Evolutionary conservation across 148 eudicot genomes (phyloP).

Genomic region (Silene latifolia): DNA sequence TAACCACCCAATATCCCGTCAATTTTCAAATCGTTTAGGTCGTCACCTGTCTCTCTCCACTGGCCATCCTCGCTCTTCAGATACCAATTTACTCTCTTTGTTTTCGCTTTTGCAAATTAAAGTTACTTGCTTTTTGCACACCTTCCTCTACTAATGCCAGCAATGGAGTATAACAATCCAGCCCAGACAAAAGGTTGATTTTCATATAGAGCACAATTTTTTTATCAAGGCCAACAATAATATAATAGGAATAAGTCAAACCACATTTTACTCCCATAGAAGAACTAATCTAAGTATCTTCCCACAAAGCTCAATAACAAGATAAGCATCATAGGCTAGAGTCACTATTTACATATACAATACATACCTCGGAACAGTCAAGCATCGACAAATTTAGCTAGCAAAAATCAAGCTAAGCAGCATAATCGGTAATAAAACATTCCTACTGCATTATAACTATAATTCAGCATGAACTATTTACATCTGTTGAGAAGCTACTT

Average conservation of each 20-base stretch:
- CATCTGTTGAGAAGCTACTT: neutral
- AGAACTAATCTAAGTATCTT: neutral
- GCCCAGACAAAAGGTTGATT: neutral
- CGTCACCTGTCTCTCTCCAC: too few relatives aligned
- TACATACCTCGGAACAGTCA: neutral
- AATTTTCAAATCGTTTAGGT: too few relatives aligned
- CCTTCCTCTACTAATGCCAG: too few relatives aligned
- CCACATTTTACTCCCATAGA: neutral
- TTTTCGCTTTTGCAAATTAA: too few relatives aligned
- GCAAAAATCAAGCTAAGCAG: neutral
- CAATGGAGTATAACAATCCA: too few relatives aligned
- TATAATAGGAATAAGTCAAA: too few relatives aligned
- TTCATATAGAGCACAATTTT: neutral
- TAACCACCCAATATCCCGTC: too few relatives aligned
- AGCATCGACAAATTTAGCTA: neutral
- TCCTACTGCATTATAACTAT: neutral
- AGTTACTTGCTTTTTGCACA: too few relatives aligned
- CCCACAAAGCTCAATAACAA: neutral
- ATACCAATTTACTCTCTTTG: too few relatives aligned
- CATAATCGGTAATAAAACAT: neutral
- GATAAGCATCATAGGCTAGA: neutral
- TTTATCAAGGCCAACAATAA: neutral
- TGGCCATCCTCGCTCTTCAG: too few relatives aligned
- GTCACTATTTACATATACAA: neutral
- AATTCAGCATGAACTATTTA: neutral